Evolutionary conservation across 768 basidiomycete species (phyloP), one percentile per base, ranked within the genome.

Genomic region (Fibroporia radiculosa): DNA sequence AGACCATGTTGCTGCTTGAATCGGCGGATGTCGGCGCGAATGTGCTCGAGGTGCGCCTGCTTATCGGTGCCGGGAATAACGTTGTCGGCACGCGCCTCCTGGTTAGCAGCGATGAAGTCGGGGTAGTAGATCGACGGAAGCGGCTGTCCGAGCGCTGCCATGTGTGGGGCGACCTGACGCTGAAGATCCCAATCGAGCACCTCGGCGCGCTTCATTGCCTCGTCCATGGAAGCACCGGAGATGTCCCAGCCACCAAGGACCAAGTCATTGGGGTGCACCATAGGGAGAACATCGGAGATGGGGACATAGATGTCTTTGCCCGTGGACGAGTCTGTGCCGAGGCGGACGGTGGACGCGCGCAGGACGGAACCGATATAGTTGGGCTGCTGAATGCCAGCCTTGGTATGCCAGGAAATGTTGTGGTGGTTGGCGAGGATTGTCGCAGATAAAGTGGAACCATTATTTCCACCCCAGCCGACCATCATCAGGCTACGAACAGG

Each of bases 171-270:
- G 50, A 98, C 82, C 66, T 98, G 95, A 59, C 92, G 86, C 71
- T 98, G 95, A 45, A 97, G 82, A 63, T 98, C 95, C 59, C 88
- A 97, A 62, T 95, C 90, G 43, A 98, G 79, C 45, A 98, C 96
- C 61, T 89, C 74, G 40, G 93, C 86, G 52, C 95, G 89, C 50
- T 75, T 70, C 93, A 98, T 96, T 12, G 96, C 92, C 66, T 83
- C 75, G 66, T 97, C 93, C 69, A 99, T 77, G 32, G 80, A 64
- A 29, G 80, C 33, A 33, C 82, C 77, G 33, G 93, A 96, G 59
- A 99, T 98, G 59, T 99, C 96, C 96, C 95, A 99, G 16, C 96
- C 95, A 39, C 96, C 91, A 51, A 98, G 78, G 53, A 96, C 89
- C 58, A 97, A 83, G 66, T 97, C 96, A 60, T 96, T 93, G 40